A percentile compares a stretch with the other conserved stretches of the same genome.
These are phyloP conservation scores for Panaeolus papilionaceus DNA, from an alignment of 768 basidiomycete genomes.

Conservation along the genomic window DNA sequence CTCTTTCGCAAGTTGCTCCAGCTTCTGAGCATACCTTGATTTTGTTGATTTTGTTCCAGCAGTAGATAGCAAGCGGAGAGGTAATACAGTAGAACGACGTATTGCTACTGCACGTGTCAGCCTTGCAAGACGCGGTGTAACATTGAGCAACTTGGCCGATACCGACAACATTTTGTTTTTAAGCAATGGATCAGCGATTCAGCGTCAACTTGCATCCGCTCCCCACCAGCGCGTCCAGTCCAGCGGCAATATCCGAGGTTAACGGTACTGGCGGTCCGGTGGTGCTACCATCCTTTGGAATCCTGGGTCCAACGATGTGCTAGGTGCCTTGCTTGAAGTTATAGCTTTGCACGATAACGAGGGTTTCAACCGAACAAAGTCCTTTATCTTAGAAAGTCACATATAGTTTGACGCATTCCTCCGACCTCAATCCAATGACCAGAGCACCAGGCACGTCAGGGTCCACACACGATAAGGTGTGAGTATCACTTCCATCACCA, in stretches of 20 bases:
- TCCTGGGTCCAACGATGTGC: no score
- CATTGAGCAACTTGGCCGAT: constrained; percentile 6
- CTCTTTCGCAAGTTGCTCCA: constrained; percentile 59
- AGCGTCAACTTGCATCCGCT: constrained; percentile 47
- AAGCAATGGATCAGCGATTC: not conserved
- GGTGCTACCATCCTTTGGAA: no score
- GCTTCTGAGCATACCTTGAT: constrained; percentile 71
- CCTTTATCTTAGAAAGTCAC: no score
- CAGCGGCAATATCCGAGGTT: not conserved
- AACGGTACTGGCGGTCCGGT: no score
- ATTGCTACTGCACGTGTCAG: not conserved
- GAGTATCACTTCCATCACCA: no score
- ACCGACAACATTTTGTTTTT: not conserved
- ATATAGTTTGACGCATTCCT: no score
- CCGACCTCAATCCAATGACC: no score
- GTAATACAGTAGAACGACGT: not conserved
- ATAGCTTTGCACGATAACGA: no score
- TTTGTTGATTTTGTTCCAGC: constrained; percentile 19
- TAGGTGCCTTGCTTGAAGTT: no score
- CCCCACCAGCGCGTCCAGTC: constrained; percentile 25
- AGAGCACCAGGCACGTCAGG: no score
- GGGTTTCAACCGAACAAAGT: no score
- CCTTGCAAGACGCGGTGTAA: constrained; percentile 6
- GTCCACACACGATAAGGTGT: no score
- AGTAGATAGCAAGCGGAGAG: constrained; percentile 5